Conservation (phyloP, 805 yeast species). For the Naumovozyma dairenensis region DNA sequence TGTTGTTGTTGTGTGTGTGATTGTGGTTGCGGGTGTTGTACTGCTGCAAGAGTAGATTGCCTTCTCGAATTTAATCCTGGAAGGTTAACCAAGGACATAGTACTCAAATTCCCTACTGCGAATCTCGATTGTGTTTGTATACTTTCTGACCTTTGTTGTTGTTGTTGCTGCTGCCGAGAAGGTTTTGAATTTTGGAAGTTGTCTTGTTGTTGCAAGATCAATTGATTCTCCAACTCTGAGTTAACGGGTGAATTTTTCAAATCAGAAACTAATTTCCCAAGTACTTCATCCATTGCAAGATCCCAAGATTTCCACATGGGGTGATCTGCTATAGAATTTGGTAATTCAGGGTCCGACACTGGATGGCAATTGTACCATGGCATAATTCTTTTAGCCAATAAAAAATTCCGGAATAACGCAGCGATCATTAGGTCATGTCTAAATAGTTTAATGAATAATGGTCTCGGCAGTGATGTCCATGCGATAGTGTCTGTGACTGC, state of each 20-base stretch:
- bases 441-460: slow-evolving; percentile 78
- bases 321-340: slow-evolving; percentile 70
- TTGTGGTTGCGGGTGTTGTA: slow-evolving; percentile 3
- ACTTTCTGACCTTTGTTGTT: slow-evolving; percentile 16
- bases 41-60: slow-evolving; percentile 3
- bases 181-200: slow-evolving; percentile 6
- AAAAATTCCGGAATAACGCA: slow-evolving; percentile 84
- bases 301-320: slow-evolving; percentile 99
- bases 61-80: too few species aligned
- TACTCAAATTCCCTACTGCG: slow-evolving; percentile 28
- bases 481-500: slow-evolving; percentile 98
- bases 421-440: slow-evolving; percentile 96
- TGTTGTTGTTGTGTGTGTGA: slow-evolving; percentile 15
- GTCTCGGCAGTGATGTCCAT: slow-evolving; percentile 85
- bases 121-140: slow-evolving; percentile 23
- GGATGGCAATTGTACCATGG: slow-evolving; percentile 90
- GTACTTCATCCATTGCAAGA: slow-evolving; percentile 87
- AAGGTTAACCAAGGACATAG: slow-evolving; percentile 29
- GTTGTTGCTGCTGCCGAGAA: slow-evolving; percentile 3
- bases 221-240: slow-evolving; percentile 20
- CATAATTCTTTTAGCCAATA: slow-evolving; percentile 89
- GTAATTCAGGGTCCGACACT: slow-evolving; percentile 84
- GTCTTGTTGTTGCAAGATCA: slow-evolving; percentile 21
- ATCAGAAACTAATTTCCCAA: slow-evolving; percentile 54
- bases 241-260: slow-evolving; percentile 28